phyloP scores from a whole-genome alignment of 2,329 filamentous ascomycete species.

The Fusarium vanettenii region DNA sequence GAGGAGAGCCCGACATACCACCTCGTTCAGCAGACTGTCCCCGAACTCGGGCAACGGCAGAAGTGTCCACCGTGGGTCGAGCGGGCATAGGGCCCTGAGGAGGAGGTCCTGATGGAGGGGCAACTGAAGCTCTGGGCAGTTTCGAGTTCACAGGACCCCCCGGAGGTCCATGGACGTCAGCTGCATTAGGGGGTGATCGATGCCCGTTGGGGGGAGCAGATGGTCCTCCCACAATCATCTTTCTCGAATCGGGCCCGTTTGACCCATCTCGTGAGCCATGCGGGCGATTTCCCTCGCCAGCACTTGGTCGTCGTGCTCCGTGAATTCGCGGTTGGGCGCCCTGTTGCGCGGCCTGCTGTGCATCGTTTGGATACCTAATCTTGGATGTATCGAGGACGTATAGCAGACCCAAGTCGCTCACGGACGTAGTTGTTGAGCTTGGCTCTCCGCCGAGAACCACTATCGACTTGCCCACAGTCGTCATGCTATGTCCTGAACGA shows the following conservation, averaged over 20 bases:
- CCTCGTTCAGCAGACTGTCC: constrained; percentile 63
- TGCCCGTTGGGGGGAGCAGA: constrained; percentile 54
- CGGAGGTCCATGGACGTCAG: constrained; percentile 52
- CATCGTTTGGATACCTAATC: constrained; percentile 93
- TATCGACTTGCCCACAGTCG: constrained; percentile 89
- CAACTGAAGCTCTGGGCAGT: constrained; percentile 45
- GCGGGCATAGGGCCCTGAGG: constrained; percentile 65
- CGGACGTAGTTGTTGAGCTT: constrained; percentile 83
- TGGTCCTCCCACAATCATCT: constrained; percentile 50
- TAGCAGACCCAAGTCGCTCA: constrained; percentile 86
- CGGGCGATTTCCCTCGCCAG: constrained; percentile 53
- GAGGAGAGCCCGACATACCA: constrained; percentile 52
- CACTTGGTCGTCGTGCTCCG: constrained; percentile 56
- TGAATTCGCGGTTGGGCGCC: constrained; percentile 52
- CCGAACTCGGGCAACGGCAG: constrained; percentile 56
- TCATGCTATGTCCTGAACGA: constrained; percentile 97
- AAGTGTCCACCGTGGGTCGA: constrained; percentile 58
- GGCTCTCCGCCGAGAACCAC: constrained; percentile 95
- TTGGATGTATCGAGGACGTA: constrained; percentile 96
- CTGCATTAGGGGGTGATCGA: constrained; percentile 52
- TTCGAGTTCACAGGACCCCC: constrained; percentile 51
- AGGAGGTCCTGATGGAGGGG: constrained; percentile 62
- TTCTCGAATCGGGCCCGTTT: constrained; percentile 62
- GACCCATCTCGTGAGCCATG: constrained; percentile 63
- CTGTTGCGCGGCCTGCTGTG: constrained; percentile 50